A percentile compares a stretch with the other conserved stretches of the same genome.
Conservation (phyloP, 2,329 filamentous ascomycete species). For the Sporothrix brasiliensis region DNA sequence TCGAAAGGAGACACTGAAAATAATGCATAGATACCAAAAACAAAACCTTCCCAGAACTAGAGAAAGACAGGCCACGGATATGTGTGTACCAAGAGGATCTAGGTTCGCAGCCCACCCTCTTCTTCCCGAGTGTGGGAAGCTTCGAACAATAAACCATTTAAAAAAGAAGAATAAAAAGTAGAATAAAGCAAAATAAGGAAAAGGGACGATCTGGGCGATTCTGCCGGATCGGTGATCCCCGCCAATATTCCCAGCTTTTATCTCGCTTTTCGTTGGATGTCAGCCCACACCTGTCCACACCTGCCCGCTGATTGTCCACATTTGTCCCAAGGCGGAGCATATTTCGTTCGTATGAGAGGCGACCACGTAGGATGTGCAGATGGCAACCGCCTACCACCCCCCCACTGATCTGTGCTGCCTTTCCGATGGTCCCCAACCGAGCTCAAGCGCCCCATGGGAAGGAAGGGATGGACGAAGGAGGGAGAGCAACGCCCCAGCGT, state of each 20-base stretch:
- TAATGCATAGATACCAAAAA: background rate
- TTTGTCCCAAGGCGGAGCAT: constrained; percentile 7
- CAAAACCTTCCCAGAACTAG: background rate
- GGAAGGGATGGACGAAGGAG: no score
- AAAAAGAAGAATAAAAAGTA: no score
- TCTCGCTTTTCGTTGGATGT: background rate
- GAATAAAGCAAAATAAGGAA: background rate
- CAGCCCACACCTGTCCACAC: background rate
- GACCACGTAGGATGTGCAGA: constrained; percentile 23
- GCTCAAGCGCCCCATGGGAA: background rate
- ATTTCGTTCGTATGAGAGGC: constrained; percentile 19
- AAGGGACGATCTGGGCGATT: constrained; percentile 12
- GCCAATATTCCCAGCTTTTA: constrained; percentile 4
- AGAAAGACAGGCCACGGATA: background rate
- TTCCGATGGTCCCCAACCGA: constrained; percentile 15
- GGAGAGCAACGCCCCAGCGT: no score
- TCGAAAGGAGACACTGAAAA: background rate
- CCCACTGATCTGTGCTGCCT: constrained; percentile 5
- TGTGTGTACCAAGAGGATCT: background rate
- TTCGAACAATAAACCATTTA: background rate
- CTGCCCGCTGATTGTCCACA: background rate
- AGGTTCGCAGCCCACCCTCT: background rate
- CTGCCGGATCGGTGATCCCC: constrained; percentile 28
- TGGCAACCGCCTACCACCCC: constrained; percentile 11
- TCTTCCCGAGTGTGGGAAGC: background rate